Evolutionary conservation across 108 stramenopile species (phyloP).

Genomic region (Mediolabrus comicus): DNA sequence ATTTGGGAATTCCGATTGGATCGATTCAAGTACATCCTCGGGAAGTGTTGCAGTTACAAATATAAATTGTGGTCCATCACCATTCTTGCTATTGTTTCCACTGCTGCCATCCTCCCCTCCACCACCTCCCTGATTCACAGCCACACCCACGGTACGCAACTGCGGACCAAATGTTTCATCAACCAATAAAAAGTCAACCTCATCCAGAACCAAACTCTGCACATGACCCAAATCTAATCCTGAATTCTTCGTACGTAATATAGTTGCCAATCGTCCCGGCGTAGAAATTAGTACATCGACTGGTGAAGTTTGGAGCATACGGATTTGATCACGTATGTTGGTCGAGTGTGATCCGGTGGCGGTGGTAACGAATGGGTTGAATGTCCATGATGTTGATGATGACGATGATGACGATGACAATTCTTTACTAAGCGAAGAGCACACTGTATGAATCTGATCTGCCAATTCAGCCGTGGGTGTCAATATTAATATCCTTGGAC

Average conservation of each 20-base stretch:
- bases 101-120: neutral
- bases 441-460: conserved; percentile 78
- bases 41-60: conserved; percentile 96
- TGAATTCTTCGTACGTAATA: conserved; percentile 74
- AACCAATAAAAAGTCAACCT: conserved; percentile 92
- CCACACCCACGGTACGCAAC: conserved; percentile 84
- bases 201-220: conserved; percentile 83
- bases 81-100: neutral
- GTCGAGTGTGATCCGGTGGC: conserved; percentile 65
- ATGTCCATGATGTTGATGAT: conserved; percentile 49
- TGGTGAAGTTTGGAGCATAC: conserved; percentile 59
- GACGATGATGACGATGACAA: conserved; percentile 2
- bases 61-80: conserved; percentile 73
- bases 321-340: conserved; percentile 82
- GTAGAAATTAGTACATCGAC: conserved; percentile 89
- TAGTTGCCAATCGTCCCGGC: conserved; percentile 87
- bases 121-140: conserved; percentile 12
- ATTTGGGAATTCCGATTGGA: conserved; percentile 75
- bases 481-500: conserved; percentile 69
- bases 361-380: conserved; percentile 55
- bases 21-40: conserved; percentile 64
- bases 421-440: conserved; percentile 39
- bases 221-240: conserved; percentile 66
- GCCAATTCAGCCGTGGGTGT: conserved; percentile 94
- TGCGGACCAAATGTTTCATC: conserved; percentile 90